Evolutionary conservation across 441 rosid species (phyloP), one percentile per base, ranked within the genome.

Genomic region (Mallotus japonicus): DNA sequence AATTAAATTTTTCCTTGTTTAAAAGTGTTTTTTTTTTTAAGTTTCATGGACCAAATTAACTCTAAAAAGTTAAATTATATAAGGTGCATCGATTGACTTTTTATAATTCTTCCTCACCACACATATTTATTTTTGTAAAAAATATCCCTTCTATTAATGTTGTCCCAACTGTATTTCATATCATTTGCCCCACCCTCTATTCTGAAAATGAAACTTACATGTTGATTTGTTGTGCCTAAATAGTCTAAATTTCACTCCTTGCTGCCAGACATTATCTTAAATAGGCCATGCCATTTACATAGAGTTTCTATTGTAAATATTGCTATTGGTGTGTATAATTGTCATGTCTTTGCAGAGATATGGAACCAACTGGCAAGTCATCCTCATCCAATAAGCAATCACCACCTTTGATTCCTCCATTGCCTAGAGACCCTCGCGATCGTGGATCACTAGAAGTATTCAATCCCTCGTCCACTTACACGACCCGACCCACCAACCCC

Each of bases 371-470:
- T 5, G 87, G 80, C 53, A 79, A 84, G 76, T 74, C 90, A 58
- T 58, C 89, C 28, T 72, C 90, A 51, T 47, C 88, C 42, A 83
- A 85, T 32, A 82, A 85, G 72, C 76, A 72, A n/a, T 76, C 91
- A 3, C 7, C 91, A 7, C 10, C 86, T 7, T 47, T 72, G n/a
- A 14, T 50, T 3, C 80, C 87, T 32, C 84, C 89, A n/a, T 62
- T 89, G 19, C 84, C 90, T 0, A 83, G 94, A 81, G 94, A 88
- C 79, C 49, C 85, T 17, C 91, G 28, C 28, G 28, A 24, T 24
- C 28, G 99, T 58, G 97, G 88, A 70, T 95, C 99, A 16, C 92
- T 95, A 5, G 99, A 95, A 64, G 91, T 92, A 20, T 95, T 95
- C 75, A 89, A 90, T 67, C 93, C 99, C 0, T 80, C 94, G 10